A percentile compares a stretch with the other conserved stretches of the same genome.
phyloP scores from a whole-genome alignment of 1,284 basidiomycete genomes.

The Prillingera fragicola region DNA sequence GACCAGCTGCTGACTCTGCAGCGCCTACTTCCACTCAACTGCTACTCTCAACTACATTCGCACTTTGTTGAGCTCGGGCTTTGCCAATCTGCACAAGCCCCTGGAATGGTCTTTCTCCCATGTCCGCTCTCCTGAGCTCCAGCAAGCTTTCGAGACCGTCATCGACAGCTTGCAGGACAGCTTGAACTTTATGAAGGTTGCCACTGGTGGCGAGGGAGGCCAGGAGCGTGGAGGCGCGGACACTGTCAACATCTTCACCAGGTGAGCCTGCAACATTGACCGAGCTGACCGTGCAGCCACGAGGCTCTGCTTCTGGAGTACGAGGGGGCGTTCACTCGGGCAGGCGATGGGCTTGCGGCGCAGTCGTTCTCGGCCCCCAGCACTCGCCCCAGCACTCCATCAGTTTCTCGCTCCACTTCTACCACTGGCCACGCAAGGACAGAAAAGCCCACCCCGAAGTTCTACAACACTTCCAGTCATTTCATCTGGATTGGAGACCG shows the following conservation, averaged over 20 bases:
- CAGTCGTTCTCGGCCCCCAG: conserved; percentile 22
- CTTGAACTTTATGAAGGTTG: conserved; percentile 74
- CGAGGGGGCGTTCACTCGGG: conserved; percentile 83
- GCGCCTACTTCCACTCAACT: conserved; percentile 93
- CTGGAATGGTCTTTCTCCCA: conserved; percentile 88
- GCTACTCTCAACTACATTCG: conserved; percentile 91
- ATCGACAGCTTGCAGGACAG: conserved; percentile 81
- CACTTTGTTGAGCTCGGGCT: conserved; percentile 78
- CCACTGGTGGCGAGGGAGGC: conserved; percentile 62
- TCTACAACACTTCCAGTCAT: conserved; percentile 63
- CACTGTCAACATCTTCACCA: conserved; percentile 91
- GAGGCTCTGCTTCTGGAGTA: conserved; percentile 91
- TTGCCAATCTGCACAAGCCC: conserved; percentile 85
- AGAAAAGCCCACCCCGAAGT: conserved; percentile 16
- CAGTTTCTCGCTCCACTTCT: conserved; percentile 26
- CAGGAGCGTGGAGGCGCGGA: conserved; percentile 62
- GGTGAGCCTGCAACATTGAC: conserved; percentile 50
- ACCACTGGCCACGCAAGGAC: not conserved
- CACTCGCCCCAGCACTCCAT: conserved; percentile 23
- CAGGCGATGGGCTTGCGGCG: conserved; percentile 26
- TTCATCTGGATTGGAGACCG: conserved; percentile 97
- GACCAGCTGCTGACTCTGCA: conserved; percentile 32
- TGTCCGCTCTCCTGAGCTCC: conserved; percentile 73
- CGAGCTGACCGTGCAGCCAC: conserved; percentile 56
- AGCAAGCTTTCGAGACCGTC: conserved; percentile 76